Conservation (phyloP, 2,329 filamentous ascomycete species). For the Fusarium metavorans region DNA sequence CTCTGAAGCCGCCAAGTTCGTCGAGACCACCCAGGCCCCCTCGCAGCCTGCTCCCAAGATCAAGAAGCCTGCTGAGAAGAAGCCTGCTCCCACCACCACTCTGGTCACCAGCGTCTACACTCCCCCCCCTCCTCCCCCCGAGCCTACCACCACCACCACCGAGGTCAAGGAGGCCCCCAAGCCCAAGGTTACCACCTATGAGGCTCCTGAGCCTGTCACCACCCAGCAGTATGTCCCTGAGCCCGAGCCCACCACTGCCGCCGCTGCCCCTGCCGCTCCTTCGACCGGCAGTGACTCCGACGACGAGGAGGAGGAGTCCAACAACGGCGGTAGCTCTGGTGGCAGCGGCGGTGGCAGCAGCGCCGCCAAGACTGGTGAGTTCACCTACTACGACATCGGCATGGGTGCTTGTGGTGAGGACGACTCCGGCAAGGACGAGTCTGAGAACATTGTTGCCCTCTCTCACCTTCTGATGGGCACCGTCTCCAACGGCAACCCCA, state of each 20-base stretch:
- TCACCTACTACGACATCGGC: constrained; percentile 81
- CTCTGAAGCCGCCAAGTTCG: constrained; percentile 27
- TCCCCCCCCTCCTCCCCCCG: constrained; percentile 37
- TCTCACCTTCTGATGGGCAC: constrained; percentile 72
- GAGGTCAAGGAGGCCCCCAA: constrained; percentile 16
- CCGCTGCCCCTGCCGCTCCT: constrained; percentile 30
- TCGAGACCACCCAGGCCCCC: constrained; percentile 30
- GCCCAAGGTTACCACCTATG: constrained; percentile 24
- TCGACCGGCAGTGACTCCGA: constrained; percentile 9
- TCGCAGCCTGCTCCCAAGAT: constrained; percentile 23
- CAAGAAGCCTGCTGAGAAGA: constrained; percentile 31
- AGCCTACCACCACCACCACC: constrained; percentile 9
- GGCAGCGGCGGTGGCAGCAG: constrained; percentile 26
- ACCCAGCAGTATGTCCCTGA: background rate
- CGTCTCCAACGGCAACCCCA: constrained; percentile 74
- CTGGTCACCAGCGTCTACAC: constrained; percentile 34
- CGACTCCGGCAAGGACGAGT: constrained; percentile 66
- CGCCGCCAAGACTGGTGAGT: constrained; percentile 65
- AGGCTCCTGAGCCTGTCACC: constrained; percentile 12
- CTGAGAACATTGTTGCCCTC: constrained; percentile 76
- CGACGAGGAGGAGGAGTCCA: constrained; percentile 32
- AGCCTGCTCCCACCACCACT: constrained; percentile 39
- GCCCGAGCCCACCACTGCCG: constrained; percentile 34
- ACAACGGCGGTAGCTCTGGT: constrained; percentile 4
- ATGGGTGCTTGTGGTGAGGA: constrained; percentile 76